phyloP scores from a whole-genome alignment of 257 asterid species.

The Jacaranda copaia region DNA sequence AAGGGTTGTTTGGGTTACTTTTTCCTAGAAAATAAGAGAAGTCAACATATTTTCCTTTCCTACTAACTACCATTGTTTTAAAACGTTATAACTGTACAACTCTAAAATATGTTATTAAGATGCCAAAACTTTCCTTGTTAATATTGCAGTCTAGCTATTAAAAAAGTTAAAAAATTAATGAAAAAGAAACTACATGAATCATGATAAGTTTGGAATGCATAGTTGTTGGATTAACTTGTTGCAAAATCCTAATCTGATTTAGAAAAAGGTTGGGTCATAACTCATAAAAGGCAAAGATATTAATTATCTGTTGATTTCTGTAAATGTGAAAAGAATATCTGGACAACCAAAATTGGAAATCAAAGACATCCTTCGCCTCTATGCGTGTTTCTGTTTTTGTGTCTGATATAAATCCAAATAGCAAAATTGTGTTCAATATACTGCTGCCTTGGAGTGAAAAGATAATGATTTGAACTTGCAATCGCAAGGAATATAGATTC shows the following conservation, averaged over 20 bases:
- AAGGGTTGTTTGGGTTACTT: too few relatives aligned
- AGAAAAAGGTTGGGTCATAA: too few relatives aligned
- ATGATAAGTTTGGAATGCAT: too few relatives aligned
- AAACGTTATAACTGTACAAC: too few relatives aligned
- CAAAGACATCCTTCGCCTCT: not conserved
- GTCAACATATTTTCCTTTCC: not conserved
- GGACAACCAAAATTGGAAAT: not conserved
- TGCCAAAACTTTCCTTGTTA: too few relatives aligned
- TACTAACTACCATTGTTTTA: not conserved
- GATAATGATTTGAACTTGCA: not conserved
- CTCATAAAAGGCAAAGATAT: not conserved
- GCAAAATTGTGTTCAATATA: not conserved
- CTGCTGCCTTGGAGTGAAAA: not conserved
- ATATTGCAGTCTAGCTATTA: too few relatives aligned
- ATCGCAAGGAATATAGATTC: not conserved
- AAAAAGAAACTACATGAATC: too few relatives aligned
- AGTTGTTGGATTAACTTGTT: too few relatives aligned
- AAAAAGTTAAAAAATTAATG: too few relatives aligned
- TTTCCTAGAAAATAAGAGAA: not conserved
- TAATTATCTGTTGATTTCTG: not conserved
- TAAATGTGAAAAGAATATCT: not conserved
- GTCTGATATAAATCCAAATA: not conserved
- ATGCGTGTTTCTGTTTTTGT: not conserved
- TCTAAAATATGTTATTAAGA: too few relatives aligned
- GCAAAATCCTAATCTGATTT: too few relatives aligned